Evolutionary conservation across 225 moss, liverwort and hornwort species (phyloP).

Genomic region (Marchantia paleacea): DNA sequence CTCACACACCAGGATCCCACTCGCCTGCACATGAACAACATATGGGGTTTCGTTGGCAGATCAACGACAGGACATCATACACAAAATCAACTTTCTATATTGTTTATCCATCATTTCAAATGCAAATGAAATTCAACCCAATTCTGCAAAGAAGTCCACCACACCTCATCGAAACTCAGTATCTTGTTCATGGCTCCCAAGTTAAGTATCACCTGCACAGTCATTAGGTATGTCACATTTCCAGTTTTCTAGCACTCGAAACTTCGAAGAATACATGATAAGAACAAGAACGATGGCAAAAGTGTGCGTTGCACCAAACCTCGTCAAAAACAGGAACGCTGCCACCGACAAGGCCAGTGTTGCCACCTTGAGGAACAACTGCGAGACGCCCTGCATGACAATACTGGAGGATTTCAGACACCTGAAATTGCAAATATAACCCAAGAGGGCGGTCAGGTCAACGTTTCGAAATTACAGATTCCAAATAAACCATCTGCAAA

Average conservation of each 20-base stretch:
- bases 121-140: too few relatives aligned
- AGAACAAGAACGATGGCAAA: background rate
- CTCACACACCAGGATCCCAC: slow-evolving; percentile 93
- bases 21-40: slow-evolving; percentile 48
- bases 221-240: background rate
- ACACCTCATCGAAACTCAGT: slow-evolving; percentile 83
- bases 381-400: slow-evolving; percentile 77
- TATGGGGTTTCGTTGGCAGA: background rate
- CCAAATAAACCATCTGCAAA: background rate
- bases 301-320: slow-evolving; percentile 31
- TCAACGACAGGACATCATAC: background rate
- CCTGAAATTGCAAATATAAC: slow-evolving; percentile 42
- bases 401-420: slow-evolving; percentile 71
- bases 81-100: too few relatives aligned
- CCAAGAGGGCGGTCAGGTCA: slow-evolving; percentile 4
- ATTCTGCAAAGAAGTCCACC: background rate
- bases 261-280: background rate
- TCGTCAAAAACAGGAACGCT: slow-evolving; percentile 96
- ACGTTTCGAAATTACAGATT: background rate
- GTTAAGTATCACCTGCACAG: slow-evolving; percentile 68
- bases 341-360: slow-evolving; percentile 96
- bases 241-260: background rate
- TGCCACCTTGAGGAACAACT: slow-evolving; percentile 95
- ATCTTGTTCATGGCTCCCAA: slow-evolving; percentile 86
- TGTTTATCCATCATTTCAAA: too few relatives aligned